phyloP scores from a whole-genome alignment of 805 yeast species.

The Ogataea trehaloabstinens region DNA sequence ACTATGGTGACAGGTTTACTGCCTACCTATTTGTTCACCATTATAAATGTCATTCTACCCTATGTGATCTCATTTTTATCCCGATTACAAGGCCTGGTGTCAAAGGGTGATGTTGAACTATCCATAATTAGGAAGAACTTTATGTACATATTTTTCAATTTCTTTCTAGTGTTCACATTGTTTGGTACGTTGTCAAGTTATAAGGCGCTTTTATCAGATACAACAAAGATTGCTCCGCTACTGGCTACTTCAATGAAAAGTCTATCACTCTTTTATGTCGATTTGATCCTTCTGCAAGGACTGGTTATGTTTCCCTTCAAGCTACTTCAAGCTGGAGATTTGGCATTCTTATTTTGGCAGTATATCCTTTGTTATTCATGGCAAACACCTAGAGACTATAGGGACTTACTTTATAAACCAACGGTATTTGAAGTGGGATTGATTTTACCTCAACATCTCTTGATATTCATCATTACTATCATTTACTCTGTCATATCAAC shows the following conservation, averaged over 20 bases:
- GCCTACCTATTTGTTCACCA: constrained; percentile 58
- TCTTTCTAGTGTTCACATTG: constrained; percentile 59
- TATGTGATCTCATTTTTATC: constrained; percentile 53
- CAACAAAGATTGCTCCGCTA: constrained; percentile 56
- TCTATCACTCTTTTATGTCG: constrained; percentile 53
- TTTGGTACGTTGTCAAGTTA: constrained; percentile 63
- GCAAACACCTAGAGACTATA: constrained; percentile 51
- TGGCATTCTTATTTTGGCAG: constrained; percentile 43
- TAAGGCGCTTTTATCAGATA: constrained; percentile 54
- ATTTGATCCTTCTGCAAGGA: constrained; percentile 69
- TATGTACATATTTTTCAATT: constrained; percentile 57
- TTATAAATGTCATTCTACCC: constrained; percentile 52
- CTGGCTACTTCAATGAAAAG: constrained; percentile 52
- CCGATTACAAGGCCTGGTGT: constrained; percentile 49
- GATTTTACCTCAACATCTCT: constrained; percentile 58
- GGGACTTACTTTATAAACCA: constrained; percentile 53
- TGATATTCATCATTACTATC: constrained; percentile 56
- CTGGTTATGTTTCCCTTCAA: constrained; percentile 60
- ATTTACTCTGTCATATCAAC: constrained; percentile 62
- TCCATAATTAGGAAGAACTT: constrained; percentile 58
- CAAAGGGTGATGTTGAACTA: constrained; percentile 58
- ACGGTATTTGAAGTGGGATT: constrained; percentile 60
- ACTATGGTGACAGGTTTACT: constrained; percentile 60
- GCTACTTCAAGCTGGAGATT: constrained; percentile 54
- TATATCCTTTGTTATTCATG: constrained; percentile 34